These are phyloP conservation scores for Lentithecium fluviatile DNA, from an alignment of 495 filamentous ascomycete species.

Conservation along the genomic window DNA sequence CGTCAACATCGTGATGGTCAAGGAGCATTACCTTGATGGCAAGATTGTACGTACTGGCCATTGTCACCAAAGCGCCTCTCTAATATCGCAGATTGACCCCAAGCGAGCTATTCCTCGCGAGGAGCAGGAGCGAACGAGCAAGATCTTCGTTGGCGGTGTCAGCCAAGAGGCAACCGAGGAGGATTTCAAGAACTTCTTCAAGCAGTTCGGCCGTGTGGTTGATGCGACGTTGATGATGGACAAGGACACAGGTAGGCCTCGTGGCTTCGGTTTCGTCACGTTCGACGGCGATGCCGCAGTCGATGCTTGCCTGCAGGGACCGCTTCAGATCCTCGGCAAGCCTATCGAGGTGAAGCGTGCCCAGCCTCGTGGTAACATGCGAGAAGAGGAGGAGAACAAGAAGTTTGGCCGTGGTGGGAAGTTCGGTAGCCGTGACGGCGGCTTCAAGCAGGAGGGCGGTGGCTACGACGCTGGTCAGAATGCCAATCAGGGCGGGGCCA, in stretches of 20 bases:
- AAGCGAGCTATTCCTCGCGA: conserved; percentile 97
- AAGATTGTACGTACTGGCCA: conserved; percentile 79
- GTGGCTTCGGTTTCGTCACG: conserved; percentile 98
- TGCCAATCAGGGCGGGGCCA: conserved; percentile 25
- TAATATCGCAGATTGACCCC: conserved; percentile 74
- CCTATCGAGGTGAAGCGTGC: conserved; percentile 98
- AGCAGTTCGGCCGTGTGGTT: conserved; percentile 91
- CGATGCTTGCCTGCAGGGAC: conserved; percentile 77
- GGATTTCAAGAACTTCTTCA: conserved; percentile 95
- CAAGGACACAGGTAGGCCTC: conserved; percentile 92
- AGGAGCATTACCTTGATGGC: conserved; percentile 96
- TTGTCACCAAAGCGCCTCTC: conserved; percentile 11
- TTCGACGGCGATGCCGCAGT: conserved; percentile 96
- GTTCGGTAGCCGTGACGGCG: conserved; percentile 52
- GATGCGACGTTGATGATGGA: conserved; percentile 99
- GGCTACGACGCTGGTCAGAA: conserved; percentile 28
- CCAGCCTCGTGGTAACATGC: conserved; percentile 90
- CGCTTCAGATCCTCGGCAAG: conserved; percentile 88
- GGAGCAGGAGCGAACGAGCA: conserved; percentile 95
- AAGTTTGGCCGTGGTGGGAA: conserved; percentile 51
- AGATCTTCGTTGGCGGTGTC: conserved; percentile 97
- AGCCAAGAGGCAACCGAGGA: conserved; percentile 94
- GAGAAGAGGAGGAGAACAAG: conserved; percentile 76
- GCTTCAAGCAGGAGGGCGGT: conserved; percentile 41
- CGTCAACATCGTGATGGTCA: conserved; percentile 99